These are phyloP conservation scores for Waltergamsia citrina DNA, from an alignment of 2,329 filamentous ascomycete species.

Conservation along the genomic window DNA sequence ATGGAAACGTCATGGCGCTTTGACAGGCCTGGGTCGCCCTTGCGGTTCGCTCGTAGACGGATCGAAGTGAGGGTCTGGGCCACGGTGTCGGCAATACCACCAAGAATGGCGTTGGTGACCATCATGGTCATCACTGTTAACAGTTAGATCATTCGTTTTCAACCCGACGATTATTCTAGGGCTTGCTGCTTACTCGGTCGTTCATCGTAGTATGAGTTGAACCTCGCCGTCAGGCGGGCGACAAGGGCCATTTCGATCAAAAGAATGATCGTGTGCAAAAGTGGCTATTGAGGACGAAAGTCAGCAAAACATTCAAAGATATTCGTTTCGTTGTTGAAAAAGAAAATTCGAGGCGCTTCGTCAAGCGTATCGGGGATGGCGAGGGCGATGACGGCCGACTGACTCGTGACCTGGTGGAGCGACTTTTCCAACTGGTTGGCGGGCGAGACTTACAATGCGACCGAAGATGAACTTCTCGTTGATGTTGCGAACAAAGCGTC, in stretches of 20 bases:
- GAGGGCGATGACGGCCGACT: not conserved
- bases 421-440: no score
- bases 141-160: constrained; percentile 1
- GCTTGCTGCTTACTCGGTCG: constrained; percentile 56
- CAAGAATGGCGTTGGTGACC: constrained; percentile 94
- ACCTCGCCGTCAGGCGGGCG: constrained; percentile 72
- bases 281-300: constrained; percentile 49
- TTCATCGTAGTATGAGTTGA: constrained; percentile 89
- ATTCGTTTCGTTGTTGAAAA: not conserved
- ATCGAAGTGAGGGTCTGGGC: constrained; percentile 87
- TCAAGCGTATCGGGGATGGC: no score
- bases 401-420: no score
- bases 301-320: no score
- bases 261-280: constrained; percentile 78
- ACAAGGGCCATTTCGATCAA: constrained; percentile 83
- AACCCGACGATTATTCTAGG: not conserved
- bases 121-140: constrained; percentile 96
- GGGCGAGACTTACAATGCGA: constrained; percentile 51
- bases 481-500: constrained; percentile 54
- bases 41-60: constrained; percentile 55
- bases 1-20: constrained; percentile 70
- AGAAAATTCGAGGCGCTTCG: no score
- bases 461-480: constrained; percentile 62
- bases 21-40: constrained; percentile 41
- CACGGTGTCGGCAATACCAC: constrained; percentile 91